Evolutionary conservation across 2,329 filamentous ascomycete genomes (phyloP), one percentile per base, ranked within the genome.

Genomic region (Aspergillus clavatus): DNA sequence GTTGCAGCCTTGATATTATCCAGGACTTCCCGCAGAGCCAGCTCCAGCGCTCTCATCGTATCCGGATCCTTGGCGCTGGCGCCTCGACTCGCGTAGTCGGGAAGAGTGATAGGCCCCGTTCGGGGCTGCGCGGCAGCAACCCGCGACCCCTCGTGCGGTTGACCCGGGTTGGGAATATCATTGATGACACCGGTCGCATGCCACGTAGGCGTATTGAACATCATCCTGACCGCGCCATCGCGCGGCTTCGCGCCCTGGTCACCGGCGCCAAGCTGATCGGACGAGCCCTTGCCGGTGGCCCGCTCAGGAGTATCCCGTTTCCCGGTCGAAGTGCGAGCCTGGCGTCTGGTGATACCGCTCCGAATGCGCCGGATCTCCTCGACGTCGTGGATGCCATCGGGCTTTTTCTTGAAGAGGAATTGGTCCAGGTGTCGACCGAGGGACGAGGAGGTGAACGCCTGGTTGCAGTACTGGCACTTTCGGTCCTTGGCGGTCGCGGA

Each of bases 361-460:
- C 91, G 82, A 59, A 95, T 73, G 67, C 86, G 87, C 55, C 81
- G 80, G 59, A 97, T 97, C 67, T 88, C 87, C 6, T 91, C 87
- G 47, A 96, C 87, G 71, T 95, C 78, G 69, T 97, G 91, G 37
- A 95, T 72, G 40, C 90, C 90, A 69, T 97, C 91, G 1, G 91
- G 89, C 66, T 96, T 96, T 72, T 89, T 94, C 47, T 89, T 85
- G 62, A 89, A 90, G 60, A 96, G 90, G 67, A 94, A 96, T 29
- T 95, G 80, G 66, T 97, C 91, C 55, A 96, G 83, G 69, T 97
- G 91, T 37, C 91, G 85, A 40, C 91, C 91, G 42, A 97, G 81
- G 2, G 89, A 95, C 12, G 89, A 95, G 1, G 90, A 96, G 12
- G 91, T 96, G 64, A 96, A 97, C 5, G 85, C 78, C 67, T 95